phyloP scores from a whole-genome alignment of 495 filamentous ascomycete species.

The Penicillium soppii region DNA sequence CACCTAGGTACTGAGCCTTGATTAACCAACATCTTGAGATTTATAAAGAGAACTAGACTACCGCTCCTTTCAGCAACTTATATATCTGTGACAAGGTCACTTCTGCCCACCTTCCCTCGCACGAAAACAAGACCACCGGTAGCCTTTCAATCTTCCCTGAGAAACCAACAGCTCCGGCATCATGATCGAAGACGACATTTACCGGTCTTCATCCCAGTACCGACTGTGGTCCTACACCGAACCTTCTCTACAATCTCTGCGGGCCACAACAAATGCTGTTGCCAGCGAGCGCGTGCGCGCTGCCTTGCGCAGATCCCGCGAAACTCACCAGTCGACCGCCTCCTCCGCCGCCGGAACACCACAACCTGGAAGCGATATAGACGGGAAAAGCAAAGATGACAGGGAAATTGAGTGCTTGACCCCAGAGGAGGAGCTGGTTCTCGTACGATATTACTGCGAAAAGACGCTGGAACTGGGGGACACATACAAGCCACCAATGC shows the following conservation, averaged over 20 bases:
- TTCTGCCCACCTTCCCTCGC: too few relatives aligned
- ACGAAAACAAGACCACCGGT: not conserved
- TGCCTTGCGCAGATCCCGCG: slow-evolving; percentile 53
- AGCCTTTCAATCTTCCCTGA: not conserved
- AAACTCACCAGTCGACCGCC: slow-evolving; percentile 35
- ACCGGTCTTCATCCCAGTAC: slow-evolving; percentile 88
- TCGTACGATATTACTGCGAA: slow-evolving; percentile 78
- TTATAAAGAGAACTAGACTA: too few relatives aligned
- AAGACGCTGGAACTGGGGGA: slow-evolving; percentile 73
- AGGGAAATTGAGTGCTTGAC: slow-evolving; percentile 70
- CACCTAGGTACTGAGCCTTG: too few relatives aligned
- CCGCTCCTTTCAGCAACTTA: too few relatives aligned
- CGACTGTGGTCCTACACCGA: slow-evolving; percentile 91
- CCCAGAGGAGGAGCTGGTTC: slow-evolving; percentile 72
- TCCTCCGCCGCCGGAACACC: slow-evolving; percentile 42
- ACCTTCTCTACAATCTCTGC: slow-evolving; percentile 62
- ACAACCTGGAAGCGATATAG: slow-evolving; percentile 31
- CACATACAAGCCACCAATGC: slow-evolving; percentile 72
- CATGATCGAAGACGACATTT: slow-evolving; percentile 84
- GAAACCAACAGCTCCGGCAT: slow-evolving; percentile 8
- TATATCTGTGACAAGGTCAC: too few relatives aligned
- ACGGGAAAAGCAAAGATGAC: slow-evolving; percentile 33
- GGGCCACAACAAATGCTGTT: slow-evolving; percentile 70
- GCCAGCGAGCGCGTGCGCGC: slow-evolving; percentile 70
- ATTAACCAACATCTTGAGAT: too few relatives aligned